Percentiles rank a stretch among this genome's conserved stretches.
phyloP scores from a whole-genome alignment of 2,329 filamentous ascomycete species.

The Fusarium napiforme region DNA sequence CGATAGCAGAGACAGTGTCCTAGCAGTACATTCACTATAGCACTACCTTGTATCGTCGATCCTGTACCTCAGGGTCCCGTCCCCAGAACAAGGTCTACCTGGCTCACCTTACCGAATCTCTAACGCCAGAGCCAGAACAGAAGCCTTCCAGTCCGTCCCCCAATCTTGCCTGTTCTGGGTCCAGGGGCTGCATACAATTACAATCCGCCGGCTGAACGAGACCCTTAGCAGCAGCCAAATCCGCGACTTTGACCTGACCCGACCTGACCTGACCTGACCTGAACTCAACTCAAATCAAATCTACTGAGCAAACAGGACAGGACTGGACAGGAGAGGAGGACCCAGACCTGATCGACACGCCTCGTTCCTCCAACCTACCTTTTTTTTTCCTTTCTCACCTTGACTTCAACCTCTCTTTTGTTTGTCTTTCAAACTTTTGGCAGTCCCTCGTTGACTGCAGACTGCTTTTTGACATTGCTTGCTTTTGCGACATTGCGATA shows the following conservation, averaged over 20 bases:
- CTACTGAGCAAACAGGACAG: conserved; percentile 18
- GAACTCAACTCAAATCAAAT: background rate
- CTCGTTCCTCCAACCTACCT: conserved; percentile 15
- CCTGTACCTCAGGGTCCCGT: conserved; percentile 14
- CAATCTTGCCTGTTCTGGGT: conserved; percentile 27
- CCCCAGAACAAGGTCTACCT: conserved; percentile 8
- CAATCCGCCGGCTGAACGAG: conserved; percentile 29
- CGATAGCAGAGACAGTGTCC: background rate
- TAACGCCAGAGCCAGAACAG: conserved; percentile 21
- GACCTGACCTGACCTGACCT: background rate
- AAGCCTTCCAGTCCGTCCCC: conserved; percentile 25
- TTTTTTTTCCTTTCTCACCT: background rate
- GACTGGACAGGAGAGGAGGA: conserved; percentile 2
- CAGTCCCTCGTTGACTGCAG: conserved; percentile 20
- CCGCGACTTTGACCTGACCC: conserved; percentile 1
- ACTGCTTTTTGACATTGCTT: conserved; percentile 21
- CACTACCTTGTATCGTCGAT: conserved; percentile 15
- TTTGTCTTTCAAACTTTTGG: conserved; percentile 16
- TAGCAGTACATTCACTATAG: background rate
- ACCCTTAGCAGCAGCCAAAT: conserved; percentile 27
- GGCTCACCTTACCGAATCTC: background rate
- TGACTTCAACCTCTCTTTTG: conserved; percentile 17
- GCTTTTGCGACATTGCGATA: conserved; percentile 34
- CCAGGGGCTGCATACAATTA: conserved; percentile 38
- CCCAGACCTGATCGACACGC: conserved; percentile 32